Conservation (phyloP, 2,329 filamentous ascomycete genomes). For the Aspergillus calidoustus region DNA sequence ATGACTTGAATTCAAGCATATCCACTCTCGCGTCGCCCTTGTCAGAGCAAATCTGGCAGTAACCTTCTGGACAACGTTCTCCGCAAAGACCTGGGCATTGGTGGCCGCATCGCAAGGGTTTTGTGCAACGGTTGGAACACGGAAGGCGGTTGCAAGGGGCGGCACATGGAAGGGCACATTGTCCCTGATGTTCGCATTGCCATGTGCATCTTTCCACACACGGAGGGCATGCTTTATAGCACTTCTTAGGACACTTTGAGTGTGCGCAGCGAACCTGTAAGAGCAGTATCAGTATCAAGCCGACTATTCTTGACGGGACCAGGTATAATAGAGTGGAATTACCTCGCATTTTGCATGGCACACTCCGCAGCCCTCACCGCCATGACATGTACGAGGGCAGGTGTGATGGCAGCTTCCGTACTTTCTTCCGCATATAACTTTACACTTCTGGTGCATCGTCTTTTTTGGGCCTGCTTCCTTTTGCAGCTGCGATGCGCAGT, state of each 20-base stretch:
- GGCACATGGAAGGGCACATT: slow-evolving; percentile 62
- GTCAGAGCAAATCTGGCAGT: slow-evolving; percentile 60
- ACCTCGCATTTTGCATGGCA: slow-evolving; percentile 54
- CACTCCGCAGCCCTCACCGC: slow-evolving; percentile 31
- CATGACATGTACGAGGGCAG: slow-evolving; percentile 61
- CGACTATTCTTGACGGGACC: too few relatives aligned
- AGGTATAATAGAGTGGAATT: not conserved
- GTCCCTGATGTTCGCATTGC: slow-evolving; percentile 55
- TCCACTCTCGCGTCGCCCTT: slow-evolving; percentile 49
- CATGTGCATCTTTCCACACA: slow-evolving; percentile 62
- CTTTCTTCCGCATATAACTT: slow-evolving; percentile 53
- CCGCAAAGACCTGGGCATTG: slow-evolving; percentile 69
- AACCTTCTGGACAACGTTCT: slow-evolving; percentile 62
- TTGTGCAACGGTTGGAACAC: slow-evolving; percentile 63
- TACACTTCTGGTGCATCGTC: slow-evolving; percentile 49
- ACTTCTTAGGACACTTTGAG: slow-evolving; percentile 59
- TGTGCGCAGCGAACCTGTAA: slow-evolving; percentile 55
- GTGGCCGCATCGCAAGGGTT: slow-evolving; percentile 63
- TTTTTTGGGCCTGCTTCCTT: slow-evolving; percentile 21
- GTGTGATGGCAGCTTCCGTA: slow-evolving; percentile 62
- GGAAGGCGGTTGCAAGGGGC: slow-evolving; percentile 71
- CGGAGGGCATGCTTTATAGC: slow-evolving; percentile 64
- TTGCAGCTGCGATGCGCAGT: slow-evolving; percentile 45
- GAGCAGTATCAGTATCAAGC: not conserved
- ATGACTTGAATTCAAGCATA: slow-evolving; percentile 61